phyloP scores from a whole-genome alignment of 352 stramenopile species.

The Pythium myriotylum region DNA sequence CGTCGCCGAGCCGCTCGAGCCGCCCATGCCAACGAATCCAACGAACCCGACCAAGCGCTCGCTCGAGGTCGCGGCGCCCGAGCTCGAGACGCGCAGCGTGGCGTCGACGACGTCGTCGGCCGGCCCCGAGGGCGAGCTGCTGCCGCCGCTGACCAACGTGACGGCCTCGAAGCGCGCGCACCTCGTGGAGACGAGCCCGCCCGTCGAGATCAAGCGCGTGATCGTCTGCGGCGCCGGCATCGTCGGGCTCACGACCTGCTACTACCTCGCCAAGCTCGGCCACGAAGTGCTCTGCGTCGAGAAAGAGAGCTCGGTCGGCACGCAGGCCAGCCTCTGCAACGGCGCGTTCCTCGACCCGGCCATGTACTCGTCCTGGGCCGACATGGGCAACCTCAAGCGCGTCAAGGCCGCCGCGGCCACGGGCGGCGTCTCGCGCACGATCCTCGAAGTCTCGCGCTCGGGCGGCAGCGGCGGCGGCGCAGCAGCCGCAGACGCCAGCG shows the following conservation, averaged over 20 bases:
- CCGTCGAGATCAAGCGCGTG: constrained; percentile 62
- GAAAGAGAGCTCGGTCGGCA: constrained; percentile 78
- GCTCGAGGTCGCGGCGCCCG: constrained; percentile 1
- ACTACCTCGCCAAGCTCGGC: constrained; percentile 83
- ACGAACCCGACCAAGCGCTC: background rate
- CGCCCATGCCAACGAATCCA: constrained; percentile 31
- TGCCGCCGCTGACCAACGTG: constrained; percentile 64
- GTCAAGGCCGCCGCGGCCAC: constrained; percentile 19
- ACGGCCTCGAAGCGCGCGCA: constrained; percentile 58
- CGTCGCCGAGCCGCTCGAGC: constrained; percentile 30
- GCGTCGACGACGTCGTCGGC: constrained; percentile 24
- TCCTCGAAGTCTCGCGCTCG: constrained; percentile 22
- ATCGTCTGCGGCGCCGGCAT: constrained; percentile 88
- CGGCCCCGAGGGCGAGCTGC: constrained; percentile 42
- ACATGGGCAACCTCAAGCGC: constrained; percentile 59
- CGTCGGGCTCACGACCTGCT: constrained; percentile 83
- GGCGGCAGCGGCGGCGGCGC: no score
- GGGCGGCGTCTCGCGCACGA: constrained; percentile 21
- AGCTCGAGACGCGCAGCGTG: constrained; percentile 12
- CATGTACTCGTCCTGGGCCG: constrained; percentile 82
- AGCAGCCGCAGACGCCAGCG: constrained; percentile 19
- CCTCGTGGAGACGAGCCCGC: constrained; percentile 8
- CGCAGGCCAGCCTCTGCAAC: constrained; percentile 82
- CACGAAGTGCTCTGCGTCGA: constrained; percentile 88
- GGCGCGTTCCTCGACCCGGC: constrained; percentile 82